These are phyloP conservation scores for Mycosphaerella sp. DNA, from an alignment of 2,329 filamentous ascomycete species.

Conservation along the genomic window DNA sequence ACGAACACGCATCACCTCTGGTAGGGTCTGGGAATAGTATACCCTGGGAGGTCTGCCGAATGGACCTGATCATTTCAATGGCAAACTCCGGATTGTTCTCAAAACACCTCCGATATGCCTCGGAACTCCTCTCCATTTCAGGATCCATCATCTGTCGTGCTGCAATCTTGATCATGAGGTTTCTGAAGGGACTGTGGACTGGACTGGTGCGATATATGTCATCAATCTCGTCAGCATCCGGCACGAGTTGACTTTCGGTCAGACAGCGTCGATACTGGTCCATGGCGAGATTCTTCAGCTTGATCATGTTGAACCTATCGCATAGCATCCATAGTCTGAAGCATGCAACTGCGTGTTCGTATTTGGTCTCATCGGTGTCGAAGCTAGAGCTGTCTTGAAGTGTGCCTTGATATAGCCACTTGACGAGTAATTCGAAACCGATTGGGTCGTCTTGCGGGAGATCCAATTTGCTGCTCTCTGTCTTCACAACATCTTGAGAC, in stretches of 20 bases:
- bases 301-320: slow-evolving; percentile 46
- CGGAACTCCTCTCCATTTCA: slow-evolving; percentile 44
- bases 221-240: slow-evolving; percentile 50
- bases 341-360: slow-evolving; percentile 50
- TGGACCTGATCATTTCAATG: slow-evolving; percentile 49
- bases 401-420: slow-evolving; percentile 52
- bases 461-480: slow-evolving; percentile 40
- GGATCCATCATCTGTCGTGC: slow-evolving; percentile 54
- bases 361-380: slow-evolving; percentile 43
- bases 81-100: slow-evolving; percentile 47
- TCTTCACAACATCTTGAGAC: slow-evolving; percentile 34
- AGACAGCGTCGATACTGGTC: slow-evolving; percentile 50
- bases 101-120: slow-evolving; percentile 48
- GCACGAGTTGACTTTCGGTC: slow-evolving; percentile 46
- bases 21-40: slow-evolving; percentile 50
- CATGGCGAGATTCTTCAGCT: slow-evolving; percentile 50
- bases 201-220: slow-evolving; percentile 48
- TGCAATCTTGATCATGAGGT: slow-evolving; percentile 49
- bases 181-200: slow-evolving; percentile 43
- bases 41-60: slow-evolving; percentile 45
- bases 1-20: slow-evolving; percentile 41
- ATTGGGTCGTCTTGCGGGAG: slow-evolving; percentile 46
- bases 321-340: slow-evolving; percentile 50
- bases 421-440: slow-evolving; percentile 51
- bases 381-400: slow-evolving; percentile 47